Base-by-base conservation (phyloP, 129 eudicot genomes). In the Lactuca sativa region DNA sequence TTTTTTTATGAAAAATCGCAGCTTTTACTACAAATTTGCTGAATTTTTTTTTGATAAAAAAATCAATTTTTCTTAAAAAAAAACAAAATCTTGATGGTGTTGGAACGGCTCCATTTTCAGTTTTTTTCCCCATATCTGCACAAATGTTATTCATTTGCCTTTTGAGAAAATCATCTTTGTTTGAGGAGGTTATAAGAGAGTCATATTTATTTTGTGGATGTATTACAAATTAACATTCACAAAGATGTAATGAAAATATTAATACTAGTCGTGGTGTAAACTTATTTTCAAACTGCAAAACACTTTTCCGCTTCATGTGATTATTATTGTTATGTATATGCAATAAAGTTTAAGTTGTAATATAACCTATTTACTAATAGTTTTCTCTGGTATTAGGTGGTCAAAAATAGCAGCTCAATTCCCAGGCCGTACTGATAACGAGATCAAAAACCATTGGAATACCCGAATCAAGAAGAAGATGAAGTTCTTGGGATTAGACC, bases 391-490 rank as follows among this genome's bases (percentile, higher is more conserved):
- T 41, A 52, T 14, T 62, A 86, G 91, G 74, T 86, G 91, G 91
- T 80, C 91, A 3, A 82, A 80, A 67, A 86, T 86, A 10, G 91
- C 91, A 48, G 80, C 82, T 10, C 81, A 80, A 9, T 80, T 86
- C 32, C 88, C 91, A 13, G 91, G 91, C 0, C 79, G 90, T 7
- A 85, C 90, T 11, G 90, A 85, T 74, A 85, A 85, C 7, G 90
- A 85, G 51, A 85, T 85, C 40, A 85, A 85, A 59, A 85, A 85
- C 61, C 84, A 85, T 13, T 85, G 90, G 90, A 85, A 89, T 66
- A 89, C 96, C 25, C 78, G 82, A 37, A 89, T 89, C 58, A 89
- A 89, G 70, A 89, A 89, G 85, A 89, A 83, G 62, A 64, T 89
- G 78, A 86, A 79, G 54, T 78, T 77, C 62, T 43, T 80, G 33